Conservation (phyloP, 169 alveolate species). For the Miamiensis avidus region DNA sequence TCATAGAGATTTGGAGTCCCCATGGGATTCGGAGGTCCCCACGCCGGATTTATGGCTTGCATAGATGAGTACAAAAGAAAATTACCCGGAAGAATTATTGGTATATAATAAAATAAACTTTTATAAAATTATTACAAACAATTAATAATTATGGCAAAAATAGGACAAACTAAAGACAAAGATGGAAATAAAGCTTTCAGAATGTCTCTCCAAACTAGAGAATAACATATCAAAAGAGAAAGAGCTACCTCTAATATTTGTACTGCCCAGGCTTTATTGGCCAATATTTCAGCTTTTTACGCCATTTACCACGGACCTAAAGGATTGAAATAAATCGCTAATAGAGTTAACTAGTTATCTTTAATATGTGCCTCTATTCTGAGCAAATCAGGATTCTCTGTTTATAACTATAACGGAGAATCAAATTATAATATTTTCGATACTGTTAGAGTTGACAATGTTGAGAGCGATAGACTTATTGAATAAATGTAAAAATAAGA, state of each 20-base stretch:
- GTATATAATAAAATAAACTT: slow-evolving; percentile 47
- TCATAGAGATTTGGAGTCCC: slow-evolving; percentile 90
- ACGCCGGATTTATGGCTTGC: slow-evolving; percentile 87
- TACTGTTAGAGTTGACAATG: slow-evolving; percentile 44
- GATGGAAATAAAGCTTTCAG: slow-evolving; percentile 82
- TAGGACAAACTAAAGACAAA: slow-evolving; percentile 58
- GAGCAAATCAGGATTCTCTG: slow-evolving; percentile 31
- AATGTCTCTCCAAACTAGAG: slow-evolving; percentile 89
- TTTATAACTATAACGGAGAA: no score
- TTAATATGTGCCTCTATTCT: slow-evolving; percentile 22
- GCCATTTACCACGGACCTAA: slow-evolving; percentile 82
- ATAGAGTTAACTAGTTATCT: slow-evolving; percentile 56
- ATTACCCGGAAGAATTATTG: slow-evolving; percentile 90
- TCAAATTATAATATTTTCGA: slow-evolving; percentile 52
- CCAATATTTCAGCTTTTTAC: slow-evolving; percentile 84
- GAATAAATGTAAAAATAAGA: slow-evolving; percentile 37
- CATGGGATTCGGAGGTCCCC: slow-evolving; percentile 91
- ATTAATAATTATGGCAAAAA: no score
- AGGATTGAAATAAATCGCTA: slow-evolving; percentile 73
- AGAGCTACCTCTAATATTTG: slow-evolving; percentile 90
- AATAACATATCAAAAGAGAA: slow-evolving; percentile 89
- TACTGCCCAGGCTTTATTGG: slow-evolving; percentile 89
- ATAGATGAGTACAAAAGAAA: slow-evolving; percentile 71
- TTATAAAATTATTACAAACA: no score
- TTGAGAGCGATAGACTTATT: slow-evolving; percentile 13